A percentile compares a stretch with the other conserved stretches of the same genome.
Evolutionary conservation across 2,329 filamentous ascomycete species (phyloP).

Genomic region (Lachnellula suecica): DNA sequence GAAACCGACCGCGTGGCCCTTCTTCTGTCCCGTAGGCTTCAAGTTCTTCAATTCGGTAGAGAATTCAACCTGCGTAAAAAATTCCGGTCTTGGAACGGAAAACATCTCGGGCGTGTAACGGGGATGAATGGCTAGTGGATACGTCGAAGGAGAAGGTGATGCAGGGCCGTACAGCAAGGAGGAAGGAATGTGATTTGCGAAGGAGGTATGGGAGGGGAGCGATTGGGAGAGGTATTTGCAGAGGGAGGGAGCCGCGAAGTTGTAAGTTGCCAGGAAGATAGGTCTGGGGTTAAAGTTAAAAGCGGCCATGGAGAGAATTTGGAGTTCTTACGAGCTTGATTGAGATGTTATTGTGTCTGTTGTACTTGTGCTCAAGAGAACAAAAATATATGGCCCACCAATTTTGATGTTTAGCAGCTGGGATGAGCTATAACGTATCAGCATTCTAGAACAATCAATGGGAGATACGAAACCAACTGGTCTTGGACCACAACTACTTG

Average conservation of each 20-base stretch:
- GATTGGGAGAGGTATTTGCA: constrained; percentile 62
- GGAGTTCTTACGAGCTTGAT: constrained; percentile 19
- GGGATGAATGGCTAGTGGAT: constrained; percentile 41
- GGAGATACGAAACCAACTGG: constrained; percentile 2
- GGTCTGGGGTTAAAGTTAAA: constrained; percentile 32
- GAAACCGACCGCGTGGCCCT: constrained; percentile 40
- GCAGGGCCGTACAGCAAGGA: constrained; percentile 44
- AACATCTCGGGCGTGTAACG: constrained; percentile 46
- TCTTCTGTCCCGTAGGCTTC: constrained; percentile 35
- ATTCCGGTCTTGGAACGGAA: constrained; percentile 43
- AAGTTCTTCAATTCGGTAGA: constrained; percentile 29
- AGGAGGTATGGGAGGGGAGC: constrained; percentile 47
- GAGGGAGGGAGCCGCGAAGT: constrained; percentile 47
- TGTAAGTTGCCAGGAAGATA: constrained; percentile 44
- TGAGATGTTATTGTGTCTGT: constrained; percentile 49
- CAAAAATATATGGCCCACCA: constrained; percentile 40
- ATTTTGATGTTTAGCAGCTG: constrained; percentile 39
- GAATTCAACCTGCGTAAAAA: constrained; percentile 26
- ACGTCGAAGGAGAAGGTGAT: not conserved
- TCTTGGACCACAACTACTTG: constrained; percentile 3
- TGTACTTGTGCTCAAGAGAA: constrained; percentile 48
- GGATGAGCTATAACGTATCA: too few relatives aligned
- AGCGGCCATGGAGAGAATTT: constrained; percentile 21
- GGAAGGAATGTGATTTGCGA: constrained; percentile 56
- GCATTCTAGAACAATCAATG: too few relatives aligned